Base-by-base conservation (phyloP, 768 basidiomycete genomes). In the Mycena galopus region DNA sequence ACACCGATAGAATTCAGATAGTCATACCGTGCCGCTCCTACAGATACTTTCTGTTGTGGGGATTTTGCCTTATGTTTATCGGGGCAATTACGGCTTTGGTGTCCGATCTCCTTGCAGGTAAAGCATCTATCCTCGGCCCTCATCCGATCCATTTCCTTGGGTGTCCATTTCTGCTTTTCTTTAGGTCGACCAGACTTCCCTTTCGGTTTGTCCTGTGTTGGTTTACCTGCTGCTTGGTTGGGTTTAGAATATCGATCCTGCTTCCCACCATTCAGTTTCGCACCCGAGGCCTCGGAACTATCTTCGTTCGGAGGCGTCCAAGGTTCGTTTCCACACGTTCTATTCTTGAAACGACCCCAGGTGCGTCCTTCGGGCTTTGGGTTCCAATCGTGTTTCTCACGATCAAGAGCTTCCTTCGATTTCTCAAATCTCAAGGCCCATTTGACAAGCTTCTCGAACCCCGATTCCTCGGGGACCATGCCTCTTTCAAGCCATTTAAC, bases 71-170 rank as follows among this genome's bases (percentile, higher is more conserved):
- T 16, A 21, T 71, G 71, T 9, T 37, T 59, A 7, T 53, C 2
- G 2, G 76, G 76, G 39, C 78, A 80, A 42, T 80, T 76, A 2
- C 75, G 25, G 39, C 75, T 76, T 3, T 75, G 57, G 57, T 80
- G 78, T 0, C 78, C 79, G 0, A 69, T 16, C 3, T 78, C 73
- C 16, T 73, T 71, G 55, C 78, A 80, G 3, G 33, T 65, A 32
- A 77, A 80, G 59, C 78, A 80, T 5, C 73, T 37, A 2, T 76
- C 76, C 25, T 78, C 77, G 0, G 74, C 74, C 1, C 73, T 25
- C 23, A 77, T 51, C 0, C 51, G 8, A 4, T 77, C 76, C 16
- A n/a, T 21, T 44, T 77, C 77, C 21, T 75, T 75, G n/a, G 35
- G 25, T 32, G 55, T 57, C 53, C 74, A 23, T 30, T 30, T 58